Evolutionary conservation across 345 rosid species (phyloP), one percentile per base, ranked within the genome.

Genomic region (Atalantia buxifolia): DNA sequence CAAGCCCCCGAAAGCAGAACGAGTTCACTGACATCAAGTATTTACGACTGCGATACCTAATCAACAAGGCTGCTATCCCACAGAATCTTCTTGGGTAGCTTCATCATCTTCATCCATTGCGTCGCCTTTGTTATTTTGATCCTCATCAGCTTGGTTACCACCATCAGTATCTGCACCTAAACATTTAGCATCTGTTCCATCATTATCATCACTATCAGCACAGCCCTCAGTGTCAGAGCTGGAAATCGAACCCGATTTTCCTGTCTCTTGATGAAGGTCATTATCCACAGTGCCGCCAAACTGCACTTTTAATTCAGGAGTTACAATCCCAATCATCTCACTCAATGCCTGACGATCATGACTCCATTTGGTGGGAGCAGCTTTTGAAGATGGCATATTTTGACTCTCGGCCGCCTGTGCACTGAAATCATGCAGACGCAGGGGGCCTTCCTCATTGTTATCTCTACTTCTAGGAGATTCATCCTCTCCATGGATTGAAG

Each of bases 401-500:
- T 91, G 98, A 83, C 88, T 90, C 87, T 91, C 94, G 4, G 83
- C 86, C 74, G 80, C 91, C 55, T 66, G 79, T 62, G 78, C 83
- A 67, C 69, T 79, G 66, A 90, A 88, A 80, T 89, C 91, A 59
- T 77, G 87, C 74, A 79, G 18, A 70, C 76, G 80, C 36, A 77
- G 78, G 27, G 53, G 81, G 56, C 76, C 85, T 74, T 82, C 87
- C 77, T 80, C 89, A 28, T 85, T 86, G 68, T 82, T 84, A n/a
- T 84, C 87, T 76, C 89, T 83, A 76, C 68, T 81, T 80, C 81
- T 75, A 59, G 85, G 93, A 48, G 89, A 88, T 79, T 85, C 98
- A 76, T 92, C 88, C 61, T 92, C 95, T 70, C 92, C 97, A 27
- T 88, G 89, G 38, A 87, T 90, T 56, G 97, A 96, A 69, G 97